Conservation (phyloP, 495 filamentous ascomycete genomes). For the Glarea lozoyensis region DNA sequence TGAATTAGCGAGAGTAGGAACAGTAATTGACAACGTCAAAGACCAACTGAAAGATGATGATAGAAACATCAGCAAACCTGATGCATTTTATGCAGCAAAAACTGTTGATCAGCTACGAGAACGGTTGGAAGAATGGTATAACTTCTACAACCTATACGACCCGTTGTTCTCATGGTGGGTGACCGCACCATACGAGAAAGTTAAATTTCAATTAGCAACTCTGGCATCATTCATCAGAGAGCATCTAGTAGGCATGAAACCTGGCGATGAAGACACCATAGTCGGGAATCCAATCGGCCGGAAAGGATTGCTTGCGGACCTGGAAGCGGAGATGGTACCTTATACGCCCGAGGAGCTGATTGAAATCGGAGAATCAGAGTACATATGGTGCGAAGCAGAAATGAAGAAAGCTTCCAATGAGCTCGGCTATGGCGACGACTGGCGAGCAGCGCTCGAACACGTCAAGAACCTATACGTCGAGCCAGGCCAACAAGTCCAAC, state of each 20-base stretch:
- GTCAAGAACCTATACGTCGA: conserved; percentile 42
- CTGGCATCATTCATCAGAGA: conserved; percentile 25
- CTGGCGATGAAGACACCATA: conserved; percentile 31
- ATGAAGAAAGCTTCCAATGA: conserved; percentile 30
- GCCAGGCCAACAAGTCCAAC: conserved; percentile 35
- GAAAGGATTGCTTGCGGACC: conserved; percentile 30
- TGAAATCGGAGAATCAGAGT: conserved; percentile 33
- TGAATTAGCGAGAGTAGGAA: conserved; percentile 20
- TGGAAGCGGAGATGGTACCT: conserved; percentile 35
- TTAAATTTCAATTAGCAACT: conserved; percentile 23
- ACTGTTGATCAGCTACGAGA: conserved; percentile 25
- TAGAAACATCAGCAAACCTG: conserved; percentile 26
- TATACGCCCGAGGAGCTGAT: conserved; percentile 41
- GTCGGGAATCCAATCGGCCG: conserved; percentile 42
- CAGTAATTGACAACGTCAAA: conserved; percentile 10
- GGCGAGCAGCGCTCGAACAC: conserved; percentile 39
- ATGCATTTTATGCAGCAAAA: conserved; percentile 32
- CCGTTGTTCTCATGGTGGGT: conserved; percentile 44
- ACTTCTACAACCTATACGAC: conserved; percentile 25
- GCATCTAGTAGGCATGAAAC: conserved; percentile 31
- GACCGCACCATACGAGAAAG: conserved; percentile 24
- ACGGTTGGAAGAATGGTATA: conserved; percentile 19
- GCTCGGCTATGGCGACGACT: conserved; percentile 26
- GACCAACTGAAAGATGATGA: conserved; percentile 6
- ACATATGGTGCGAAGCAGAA: conserved; percentile 32